These are phyloP conservation scores for Closterium sp. DNA, from an alignment of 139 green algal genomes.

Conservation along the genomic window DNA sequence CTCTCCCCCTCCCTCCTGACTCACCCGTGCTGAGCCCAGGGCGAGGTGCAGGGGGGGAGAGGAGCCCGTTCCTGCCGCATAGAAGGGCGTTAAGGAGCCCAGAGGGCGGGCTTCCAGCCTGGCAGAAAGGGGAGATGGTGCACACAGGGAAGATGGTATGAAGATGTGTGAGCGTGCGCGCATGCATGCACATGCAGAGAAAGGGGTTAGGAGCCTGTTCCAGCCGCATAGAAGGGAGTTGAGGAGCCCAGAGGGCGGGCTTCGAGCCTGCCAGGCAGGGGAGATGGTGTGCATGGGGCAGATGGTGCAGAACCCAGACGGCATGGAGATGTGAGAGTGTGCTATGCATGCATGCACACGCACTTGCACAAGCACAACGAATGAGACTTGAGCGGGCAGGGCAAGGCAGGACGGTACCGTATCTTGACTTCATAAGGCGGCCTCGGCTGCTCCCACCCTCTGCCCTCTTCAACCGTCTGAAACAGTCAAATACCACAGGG, in stretches of 20 bases:
- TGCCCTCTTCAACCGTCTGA: not conserved
- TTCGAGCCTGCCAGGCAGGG: too few species aligned
- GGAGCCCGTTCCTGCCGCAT: not conserved
- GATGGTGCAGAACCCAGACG: too few species aligned
- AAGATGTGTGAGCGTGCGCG: too few species aligned
- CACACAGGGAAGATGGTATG: too few species aligned
- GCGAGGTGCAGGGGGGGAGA: not conserved
- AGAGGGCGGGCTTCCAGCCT: not conserved
- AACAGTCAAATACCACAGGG: not conserved
- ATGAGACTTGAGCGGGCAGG: not conserved
- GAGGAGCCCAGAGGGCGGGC: too few species aligned
- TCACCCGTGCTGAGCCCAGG: not conserved
- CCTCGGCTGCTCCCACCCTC: conserved; percentile 22
- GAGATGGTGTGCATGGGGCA: too few species aligned
- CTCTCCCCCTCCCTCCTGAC: not conserved
- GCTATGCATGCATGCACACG: too few species aligned
- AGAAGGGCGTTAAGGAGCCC: not conserved
- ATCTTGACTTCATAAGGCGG: conserved; percentile 16
- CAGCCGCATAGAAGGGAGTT: too few species aligned
- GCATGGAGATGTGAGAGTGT: too few species aligned
- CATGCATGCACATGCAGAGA: too few species aligned
- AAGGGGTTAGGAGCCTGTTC: too few species aligned
- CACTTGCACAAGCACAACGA: not conserved
- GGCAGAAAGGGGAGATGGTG: too few species aligned
- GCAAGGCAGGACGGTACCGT: not conserved